Conservation (phyloP, 495 filamentous ascomycete species). For the Usnea hakonensis region DNA sequence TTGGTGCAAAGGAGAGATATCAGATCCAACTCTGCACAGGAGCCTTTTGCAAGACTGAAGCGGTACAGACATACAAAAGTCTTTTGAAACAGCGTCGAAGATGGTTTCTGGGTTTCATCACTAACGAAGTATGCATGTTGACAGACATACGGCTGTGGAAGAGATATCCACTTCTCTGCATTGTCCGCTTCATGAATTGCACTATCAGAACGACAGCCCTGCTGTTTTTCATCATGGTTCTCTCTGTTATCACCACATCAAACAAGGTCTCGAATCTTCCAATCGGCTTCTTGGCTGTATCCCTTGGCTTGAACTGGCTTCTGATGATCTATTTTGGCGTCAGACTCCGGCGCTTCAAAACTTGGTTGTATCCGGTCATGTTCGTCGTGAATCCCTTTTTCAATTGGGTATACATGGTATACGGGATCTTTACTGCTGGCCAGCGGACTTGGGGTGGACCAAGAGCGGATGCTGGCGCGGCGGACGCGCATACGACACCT, state of each 20-base stretch:
- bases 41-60: conserved; percentile 98
- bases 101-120: conserved; percentile 98
- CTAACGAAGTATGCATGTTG: conserved; percentile 97
- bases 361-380: conserved; percentile 93
- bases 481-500: conserved; percentile 69
- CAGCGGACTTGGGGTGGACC: conserved; percentile 97
- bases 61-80: conserved; percentile 78
- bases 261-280: conserved; percentile 71
- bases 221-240: conserved; percentile 90
- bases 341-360: conserved; percentile 80
- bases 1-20: conserved; percentile 83
- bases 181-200: conserved; percentile 91
- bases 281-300: conserved; percentile 92
- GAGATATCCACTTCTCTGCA: conserved; percentile 80
- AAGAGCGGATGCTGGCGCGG: conserved; percentile 80
- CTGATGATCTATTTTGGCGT: conserved; percentile 95
- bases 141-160: conserved; percentile 89
- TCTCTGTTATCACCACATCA: conserved; percentile 79
- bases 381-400: conserved; percentile 94
- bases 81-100: conserved; percentile 90
- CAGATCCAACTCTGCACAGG: conserved; percentile 97
- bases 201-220: conserved; percentile 93
- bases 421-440: conserved; percentile 81
- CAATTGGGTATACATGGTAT: conserved; percentile 98
- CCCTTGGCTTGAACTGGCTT: conserved; percentile 85